Evolutionary conservation across 2,329 filamentous ascomycete species (phyloP).

Genomic region (Pyrenochaeta sp.): DNA sequence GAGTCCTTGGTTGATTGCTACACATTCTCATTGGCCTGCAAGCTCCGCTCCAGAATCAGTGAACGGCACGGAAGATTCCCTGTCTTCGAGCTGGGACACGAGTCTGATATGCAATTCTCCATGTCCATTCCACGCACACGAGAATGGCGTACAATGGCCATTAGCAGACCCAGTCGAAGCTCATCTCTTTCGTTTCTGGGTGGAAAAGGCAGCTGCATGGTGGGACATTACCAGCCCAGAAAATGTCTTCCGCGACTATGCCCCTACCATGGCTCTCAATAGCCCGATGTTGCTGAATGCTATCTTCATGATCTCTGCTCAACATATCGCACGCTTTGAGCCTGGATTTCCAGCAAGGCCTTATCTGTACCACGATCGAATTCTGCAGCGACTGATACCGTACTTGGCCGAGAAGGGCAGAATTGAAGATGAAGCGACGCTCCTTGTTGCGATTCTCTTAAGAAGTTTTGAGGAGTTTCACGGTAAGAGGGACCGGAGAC

Average conservation of each 20-base stretch:
- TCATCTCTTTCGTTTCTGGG: slow-evolving; percentile 23
- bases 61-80: slow-evolving; percentile 13
- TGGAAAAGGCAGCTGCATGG: slow-evolving; percentile 15
- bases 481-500: slow-evolving; percentile 10
- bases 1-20: slow-evolving; percentile 5
- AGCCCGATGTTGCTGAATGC: slow-evolving; percentile 52
- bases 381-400: slow-evolving; percentile 22
- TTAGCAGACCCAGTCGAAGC: slow-evolving; percentile 18
- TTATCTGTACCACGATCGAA: slow-evolving; percentile 24
- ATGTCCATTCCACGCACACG: background rate
- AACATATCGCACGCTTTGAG: slow-evolving; percentile 44
- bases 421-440: slow-evolving; percentile 24
- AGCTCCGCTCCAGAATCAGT: slow-evolving; percentile 14
- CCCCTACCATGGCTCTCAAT: slow-evolving; percentile 30
- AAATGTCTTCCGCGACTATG: slow-evolving; percentile 12
- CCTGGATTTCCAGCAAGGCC: slow-evolving; percentile 17
- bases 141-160: slow-evolving; percentile 9
- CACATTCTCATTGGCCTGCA: slow-evolving; percentile 4
- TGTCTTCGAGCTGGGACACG: slow-evolving; percentile 6
- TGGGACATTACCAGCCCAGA: slow-evolving; percentile 23
- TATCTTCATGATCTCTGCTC: slow-evolving; percentile 49
- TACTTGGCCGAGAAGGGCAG: slow-evolving; percentile 19
- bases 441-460: slow-evolving; percentile 25
- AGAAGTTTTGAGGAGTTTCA: slow-evolving; percentile 25
- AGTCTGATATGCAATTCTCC: slow-evolving; percentile 3